Evolutionary conservation across 768 basidiomycete species (phyloP), one percentile per base, ranked within the genome.

Genomic region (Boletus fagicola): DNA sequence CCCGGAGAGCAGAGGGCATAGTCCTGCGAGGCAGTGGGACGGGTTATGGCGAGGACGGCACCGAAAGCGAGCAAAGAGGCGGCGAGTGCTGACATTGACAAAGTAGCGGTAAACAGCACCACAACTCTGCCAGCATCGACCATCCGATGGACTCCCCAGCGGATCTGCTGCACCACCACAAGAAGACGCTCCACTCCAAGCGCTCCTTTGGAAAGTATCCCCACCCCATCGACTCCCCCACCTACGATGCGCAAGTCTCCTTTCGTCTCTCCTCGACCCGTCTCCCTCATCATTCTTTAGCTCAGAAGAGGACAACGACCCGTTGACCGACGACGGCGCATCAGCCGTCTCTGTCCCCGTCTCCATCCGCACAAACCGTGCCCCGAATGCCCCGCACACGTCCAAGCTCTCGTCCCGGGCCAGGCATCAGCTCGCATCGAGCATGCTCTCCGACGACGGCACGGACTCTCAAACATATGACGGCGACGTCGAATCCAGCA

Each of bases 401-500:
- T 46, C 51, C 60, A 70, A 63, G 51, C 54, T 63, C 68, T 20
- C 64, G 28, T 68, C 65, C 46, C 57, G 65, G 66, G 59, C 62
- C 6, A 78, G 77, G 59, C 83, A 83, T 66, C 85, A 85, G 50
- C 77, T 86, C 13, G 82, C 82, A 4, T 74, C 77, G 50, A 77
- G 76, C 65, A 58, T 85, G 58, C 71, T 87, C 56, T 85, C 83
- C 20, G 88, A 90, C 62, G 86, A 85, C 42, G 84, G 90, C 53
- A 80, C 88, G 10, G 92, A 93, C 68, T 91, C 88, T 0, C 92
- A 91, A 9, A 93, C 91, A 0, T 93, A 94, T 71, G 92, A 94
- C 66, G 92, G 92, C 54, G 92, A 94, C 72, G 79, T 94, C 54
- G 92, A 94, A 69, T 88, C 85, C 45, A 86, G 84, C 63, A 85